These are phyloP conservation scores for Lasiosphaeris hirsuta DNA, from an alignment of 495 filamentous ascomycete genomes.

Conservation along the genomic window DNA sequence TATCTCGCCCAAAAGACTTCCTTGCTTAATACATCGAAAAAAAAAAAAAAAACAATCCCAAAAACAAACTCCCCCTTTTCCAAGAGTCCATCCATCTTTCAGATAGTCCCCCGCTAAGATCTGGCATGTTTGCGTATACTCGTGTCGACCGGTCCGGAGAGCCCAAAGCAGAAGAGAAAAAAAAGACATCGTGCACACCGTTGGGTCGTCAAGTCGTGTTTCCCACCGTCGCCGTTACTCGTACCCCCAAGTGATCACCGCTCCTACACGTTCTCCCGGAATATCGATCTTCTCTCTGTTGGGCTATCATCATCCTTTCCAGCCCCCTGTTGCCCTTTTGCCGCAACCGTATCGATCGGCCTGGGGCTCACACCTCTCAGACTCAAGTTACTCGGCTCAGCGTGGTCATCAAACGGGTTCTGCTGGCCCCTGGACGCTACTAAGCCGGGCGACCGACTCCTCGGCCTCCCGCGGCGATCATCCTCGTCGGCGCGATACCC, in stretches of 20 bases:
- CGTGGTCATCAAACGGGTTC: slow-evolving; percentile 57
- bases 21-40: neutral
- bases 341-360: slow-evolving; percentile 43
- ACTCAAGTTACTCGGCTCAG: slow-evolving; percentile 53
- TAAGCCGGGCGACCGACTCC: slow-evolving; percentile 30
- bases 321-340: slow-evolving; percentile 19
- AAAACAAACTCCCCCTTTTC: neutral
- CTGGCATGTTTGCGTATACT: too few relatives aligned
- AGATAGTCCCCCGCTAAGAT: neutral
- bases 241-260: too few relatives aligned
- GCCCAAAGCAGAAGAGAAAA: too few relatives aligned
- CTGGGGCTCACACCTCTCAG: slow-evolving; percentile 55
- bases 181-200: too few relatives aligned
- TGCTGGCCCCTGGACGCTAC: neutral
- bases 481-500: slow-evolving; percentile 16
- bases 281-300: slow-evolving; percentile 48
- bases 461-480: slow-evolving; percentile 30
- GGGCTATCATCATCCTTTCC: slow-evolving; percentile 32
- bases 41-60: neutral
- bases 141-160: too few relatives aligned
- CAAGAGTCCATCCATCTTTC: neutral
- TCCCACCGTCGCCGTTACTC: too few relatives aligned
- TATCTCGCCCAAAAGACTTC: neutral
- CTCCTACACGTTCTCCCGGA: slow-evolving; percentile 48
- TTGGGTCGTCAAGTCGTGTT: too few relatives aligned